phyloP scores from a whole-genome alignment of 2,329 filamentous ascomycete species.

The Pseudocercospora crystallina region DNA sequence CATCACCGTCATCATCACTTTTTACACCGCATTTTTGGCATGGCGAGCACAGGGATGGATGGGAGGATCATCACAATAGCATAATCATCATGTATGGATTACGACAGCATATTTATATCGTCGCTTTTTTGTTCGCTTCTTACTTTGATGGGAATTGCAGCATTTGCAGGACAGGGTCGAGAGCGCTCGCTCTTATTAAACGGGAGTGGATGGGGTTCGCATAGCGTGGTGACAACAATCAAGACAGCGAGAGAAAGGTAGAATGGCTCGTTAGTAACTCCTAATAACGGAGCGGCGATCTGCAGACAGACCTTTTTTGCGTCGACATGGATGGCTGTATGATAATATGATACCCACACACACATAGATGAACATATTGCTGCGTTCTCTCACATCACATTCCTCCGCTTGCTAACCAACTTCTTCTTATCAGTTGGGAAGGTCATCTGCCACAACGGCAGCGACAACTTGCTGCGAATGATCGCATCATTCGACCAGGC shows the following conservation, averaged over 20 bases:
- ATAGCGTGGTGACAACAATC: background rate
- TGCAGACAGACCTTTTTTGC: background rate
- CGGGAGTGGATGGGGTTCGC: background rate
- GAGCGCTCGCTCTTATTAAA: background rate
- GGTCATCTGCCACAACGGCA: no score
- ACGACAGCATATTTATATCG: conserved; percentile 10
- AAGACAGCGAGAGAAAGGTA: background rate
- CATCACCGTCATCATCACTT: no score
- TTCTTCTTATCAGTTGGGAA: no score
- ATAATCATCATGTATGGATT: conserved; percentile 4
- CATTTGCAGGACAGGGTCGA: background rate
- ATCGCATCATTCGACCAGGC: no score
- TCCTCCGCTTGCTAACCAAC: background rate
- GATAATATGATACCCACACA: conserved; percentile 2
- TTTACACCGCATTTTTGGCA: background rate
- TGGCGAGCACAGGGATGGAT: background rate
- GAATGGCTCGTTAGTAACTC: no score
- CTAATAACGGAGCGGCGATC: no score
- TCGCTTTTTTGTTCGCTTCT: background rate
- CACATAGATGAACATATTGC: conserved; percentile 9
- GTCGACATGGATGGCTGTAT: conserved; percentile 2
- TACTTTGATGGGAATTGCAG: background rate
- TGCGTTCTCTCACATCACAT: background rate
- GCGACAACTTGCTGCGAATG: no score
- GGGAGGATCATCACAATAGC: background rate